Percentiles rank a stretch among this genome's conserved stretches.
phyloP scores from a whole-genome alignment of 495 filamentous ascomycete genomes.

The Cenococcum geophilum region DNA sequence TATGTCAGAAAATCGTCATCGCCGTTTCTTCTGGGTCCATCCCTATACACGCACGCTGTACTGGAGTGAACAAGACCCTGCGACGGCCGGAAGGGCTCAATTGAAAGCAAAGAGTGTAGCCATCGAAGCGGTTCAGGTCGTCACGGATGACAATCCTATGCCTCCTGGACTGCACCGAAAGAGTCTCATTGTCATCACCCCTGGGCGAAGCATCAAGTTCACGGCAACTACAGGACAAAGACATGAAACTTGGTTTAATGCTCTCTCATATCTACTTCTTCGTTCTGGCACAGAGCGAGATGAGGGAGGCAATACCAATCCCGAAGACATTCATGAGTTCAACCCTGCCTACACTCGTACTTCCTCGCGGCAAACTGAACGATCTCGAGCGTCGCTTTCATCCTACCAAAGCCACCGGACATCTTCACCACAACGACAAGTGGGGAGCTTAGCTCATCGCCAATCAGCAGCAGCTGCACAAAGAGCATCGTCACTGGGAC shows the following conservation, averaged over 20 bases:
- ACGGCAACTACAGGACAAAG: constrained; percentile 89
- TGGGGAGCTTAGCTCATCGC: constrained; percentile 12
- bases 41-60: constrained; percentile 95
- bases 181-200: constrained; percentile 84
- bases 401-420: constrained; percentile 74
- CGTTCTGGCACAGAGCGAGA: constrained; percentile 60
- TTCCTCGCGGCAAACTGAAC: constrained; percentile 47
- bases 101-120: constrained; percentile 88
- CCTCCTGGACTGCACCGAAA: constrained; percentile 91
- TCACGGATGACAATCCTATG: constrained; percentile 94
- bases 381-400: constrained; percentile 64
- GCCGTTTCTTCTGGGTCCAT: constrained; percentile 98
- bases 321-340: constrained; percentile 84
- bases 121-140: constrained; percentile 86
- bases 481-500: constrained; percentile 10
- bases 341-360: constrained; percentile 62
- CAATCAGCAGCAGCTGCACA: constrained; percentile 1
- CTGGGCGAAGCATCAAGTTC: constrained; percentile 80
- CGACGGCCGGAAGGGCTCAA: constrained; percentile 66
- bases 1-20: constrained; percentile 81
- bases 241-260: constrained; percentile 98
- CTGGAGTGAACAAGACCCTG: constrained; percentile 90
- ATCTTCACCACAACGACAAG: constrained; percentile 48
- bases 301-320: constrained; percentile 50
- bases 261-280: constrained; percentile 84